Conservation (phyloP, 1,139 yeast species). For the Pichia sp. region DNA sequence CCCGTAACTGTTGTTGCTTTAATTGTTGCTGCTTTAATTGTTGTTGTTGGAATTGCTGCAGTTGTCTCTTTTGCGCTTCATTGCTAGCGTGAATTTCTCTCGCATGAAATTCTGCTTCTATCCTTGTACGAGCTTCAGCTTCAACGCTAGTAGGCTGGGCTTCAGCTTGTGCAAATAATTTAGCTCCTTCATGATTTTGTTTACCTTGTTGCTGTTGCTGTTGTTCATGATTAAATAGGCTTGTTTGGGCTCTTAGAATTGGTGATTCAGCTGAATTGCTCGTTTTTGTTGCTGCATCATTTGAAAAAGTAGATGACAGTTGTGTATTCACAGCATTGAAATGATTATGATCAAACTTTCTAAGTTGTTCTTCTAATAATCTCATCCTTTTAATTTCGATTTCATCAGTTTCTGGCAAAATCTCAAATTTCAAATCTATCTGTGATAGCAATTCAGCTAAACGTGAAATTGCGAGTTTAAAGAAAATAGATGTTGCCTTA, state of each 20-base stretch:
- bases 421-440: background rate
- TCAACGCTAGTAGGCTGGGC: background rate
- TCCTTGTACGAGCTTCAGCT: background rate
- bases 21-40: background rate
- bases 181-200: background rate
- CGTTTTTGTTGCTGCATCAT: background rate
- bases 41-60: background rate
- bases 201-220: too few relatives aligned
- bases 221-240: too few relatives aligned
- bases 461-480: slow-evolving; percentile 4
- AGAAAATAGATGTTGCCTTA: slow-evolving; percentile 1
- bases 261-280: background rate
- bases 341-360: background rate
- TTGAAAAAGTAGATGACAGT: background rate
- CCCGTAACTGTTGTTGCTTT: background rate
- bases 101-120: background rate
- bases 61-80: background rate
- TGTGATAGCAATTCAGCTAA: slow-evolving; percentile 3
- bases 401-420: background rate
- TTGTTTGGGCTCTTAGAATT: background rate
- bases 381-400: slow-evolving; percentile 1
- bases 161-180: background rate
- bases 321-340: background rate
- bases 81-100: background rate
- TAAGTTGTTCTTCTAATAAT: slow-evolving; percentile 1